Base-by-base conservation (phyloP, 2,329 filamentous ascomycete genomes). In the Akanthomyces uredinophilus region DNA sequence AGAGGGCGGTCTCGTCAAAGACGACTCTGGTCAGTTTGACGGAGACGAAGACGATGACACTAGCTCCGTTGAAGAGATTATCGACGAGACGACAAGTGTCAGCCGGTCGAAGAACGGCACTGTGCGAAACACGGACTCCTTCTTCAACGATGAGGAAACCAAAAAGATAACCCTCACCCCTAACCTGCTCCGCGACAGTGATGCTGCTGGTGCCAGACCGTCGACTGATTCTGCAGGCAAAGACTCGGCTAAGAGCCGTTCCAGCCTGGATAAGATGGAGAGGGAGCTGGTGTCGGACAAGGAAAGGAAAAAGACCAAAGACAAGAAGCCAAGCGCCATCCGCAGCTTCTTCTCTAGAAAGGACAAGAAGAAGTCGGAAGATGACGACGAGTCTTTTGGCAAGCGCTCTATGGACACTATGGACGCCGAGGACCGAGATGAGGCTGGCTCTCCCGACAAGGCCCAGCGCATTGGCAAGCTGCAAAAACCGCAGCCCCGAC, bases 161-260 rank as follows among this genome's bases (percentile, higher is more conserved):
- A 92, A 96, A 75, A 98, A 98, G 78, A 98, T 99, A 67, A 96
- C 93, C 0, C 83, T 99, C 50, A 99, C 95, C 4, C 95, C 95
- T 1, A 96, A 96, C 68, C 78, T 99, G 59, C 79, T 98, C 46
- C 87, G 94, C 47, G 94, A 98, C 67, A 93, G 97, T 68, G 82
- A 80, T 66, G 76, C 80, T 64, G 72, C 80, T 37, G 43, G 41
- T 75, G 73, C 83, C 75, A 73, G 80, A 77, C 73, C 94, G 81
- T 77, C 76, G 2, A 71, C 70, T 13, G 76, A 78, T 24, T 77
- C 75, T 2, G 52, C 63, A 18, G 81, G 73, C 11, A 78, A 77
- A 66, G 86, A 80, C 68, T 57, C 60, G 35, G 69, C 72, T 63
- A 85, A 83, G 73, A 78, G 82, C 61, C 81, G 85, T 56, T 79